phyloP scores from a whole-genome alignment of 495 filamentous ascomycete genomes.

The Hyphodiscus hymeniophilus region DNA sequence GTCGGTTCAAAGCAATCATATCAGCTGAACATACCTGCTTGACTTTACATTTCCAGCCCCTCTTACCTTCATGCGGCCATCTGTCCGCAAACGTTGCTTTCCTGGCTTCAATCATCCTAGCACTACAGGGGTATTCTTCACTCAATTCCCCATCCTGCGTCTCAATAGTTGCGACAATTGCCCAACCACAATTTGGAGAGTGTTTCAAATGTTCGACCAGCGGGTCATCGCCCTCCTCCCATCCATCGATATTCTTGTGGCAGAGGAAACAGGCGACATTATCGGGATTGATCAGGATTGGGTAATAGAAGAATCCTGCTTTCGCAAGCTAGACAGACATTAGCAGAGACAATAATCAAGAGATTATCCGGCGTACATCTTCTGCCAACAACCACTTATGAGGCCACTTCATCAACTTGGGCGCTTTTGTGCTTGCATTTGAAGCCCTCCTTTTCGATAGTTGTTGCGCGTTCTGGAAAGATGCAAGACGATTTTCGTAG shows the following conservation, averaged over 20 bases:
- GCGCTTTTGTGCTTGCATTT: slow-evolving; percentile 44
- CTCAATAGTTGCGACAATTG: slow-evolving; percentile 66
- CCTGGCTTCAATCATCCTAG: slow-evolving; percentile 64
- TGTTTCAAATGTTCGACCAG: slow-evolving; percentile 78
- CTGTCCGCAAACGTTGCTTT: slow-evolving; percentile 64
- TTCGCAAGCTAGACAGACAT: slow-evolving; percentile 49
- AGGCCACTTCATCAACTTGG: slow-evolving; percentile 65
- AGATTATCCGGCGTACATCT: slow-evolving; percentile 40
- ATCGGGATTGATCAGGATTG: slow-evolving; percentile 62
- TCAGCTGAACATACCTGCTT: slow-evolving; percentile 56
- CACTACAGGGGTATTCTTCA: slow-evolving; percentile 63
- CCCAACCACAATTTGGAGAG: slow-evolving; percentile 78
- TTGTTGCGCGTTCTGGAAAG: slow-evolving; percentile 56
- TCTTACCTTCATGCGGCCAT: slow-evolving; percentile 88
- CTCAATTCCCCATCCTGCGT: slow-evolving; percentile 52
- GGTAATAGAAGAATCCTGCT: slow-evolving; percentile 86
- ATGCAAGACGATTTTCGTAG: slow-evolving; percentile 64
- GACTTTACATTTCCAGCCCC: slow-evolving; percentile 79
- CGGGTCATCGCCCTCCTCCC: slow-evolving; percentile 79
- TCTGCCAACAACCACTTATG: slow-evolving; percentile 57
- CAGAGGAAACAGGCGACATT: slow-evolving; percentile 89
- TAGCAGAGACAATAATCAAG: slow-evolving; percentile 1
- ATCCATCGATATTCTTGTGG: slow-evolving; percentile 69
- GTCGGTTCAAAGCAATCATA: neutral
- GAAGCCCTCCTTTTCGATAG: slow-evolving; percentile 60